Evolutionary conservation across 2,329 filamentous ascomycete genomes (phyloP), one percentile per base, ranked within the genome.

Genomic region (Penicillium sp.): DNA sequence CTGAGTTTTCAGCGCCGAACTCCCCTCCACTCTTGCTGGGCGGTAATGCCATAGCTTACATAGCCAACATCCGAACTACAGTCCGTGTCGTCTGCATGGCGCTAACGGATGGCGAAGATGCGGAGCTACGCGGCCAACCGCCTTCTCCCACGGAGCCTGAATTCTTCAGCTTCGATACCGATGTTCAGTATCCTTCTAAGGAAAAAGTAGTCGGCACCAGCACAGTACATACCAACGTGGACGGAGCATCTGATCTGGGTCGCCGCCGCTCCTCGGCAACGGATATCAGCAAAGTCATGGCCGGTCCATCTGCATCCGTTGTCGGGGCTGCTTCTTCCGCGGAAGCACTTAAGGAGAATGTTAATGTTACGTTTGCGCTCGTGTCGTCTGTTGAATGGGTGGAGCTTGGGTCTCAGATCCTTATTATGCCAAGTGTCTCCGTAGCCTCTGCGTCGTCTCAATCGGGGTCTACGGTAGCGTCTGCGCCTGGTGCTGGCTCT

Each of bases 21-120:
- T 72, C 70, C 3, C 71, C 85, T 0, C 80, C 79, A 19, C 75
- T 80, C 1, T 75, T 96, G 6, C 58, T 76, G 3, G 73, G 74
- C 18, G 71, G 73, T 1, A 71, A 74, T 48, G 77, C 80, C 0
- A 90, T 95, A 27, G 81, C 92, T 0, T 97, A 96, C 63, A 82
- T 91, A 34, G 89, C 89, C 14, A 96, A 90, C 64, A 84, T 97
- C 12, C 81, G 92, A 8, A 87, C 90, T 1, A 83, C 87, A 0
- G 91, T 89, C 0, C 84, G 86, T 52, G 81, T 97, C 1, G 66
- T 87, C 22, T 79, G 80, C 28, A 76, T 86, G 50, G 64, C 66
- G 18, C 58, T 71, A 12, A 64, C 63, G 4, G 67, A 66, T 6
- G 44, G 33, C 4, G 64, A 72, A n/a, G 59, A 66, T 3, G 64